phyloP scores from a whole-genome alignment of 805 yeast species.

The Suhomyces emberorum region DNA sequence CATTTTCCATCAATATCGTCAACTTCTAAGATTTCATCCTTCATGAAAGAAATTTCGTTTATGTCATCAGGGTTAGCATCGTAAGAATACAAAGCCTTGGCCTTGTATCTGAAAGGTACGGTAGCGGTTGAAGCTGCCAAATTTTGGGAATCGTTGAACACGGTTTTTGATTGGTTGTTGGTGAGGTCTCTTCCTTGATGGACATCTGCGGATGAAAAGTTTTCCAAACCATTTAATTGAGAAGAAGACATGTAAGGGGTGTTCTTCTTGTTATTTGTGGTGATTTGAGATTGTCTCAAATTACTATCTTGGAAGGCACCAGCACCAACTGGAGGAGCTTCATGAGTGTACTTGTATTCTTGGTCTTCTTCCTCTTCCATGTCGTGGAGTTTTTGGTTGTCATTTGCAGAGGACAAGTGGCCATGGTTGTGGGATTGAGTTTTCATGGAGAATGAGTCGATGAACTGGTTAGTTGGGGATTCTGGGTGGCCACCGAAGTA shows the following conservation, averaged over 20 bases:
- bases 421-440: slow-evolving; percentile 36
- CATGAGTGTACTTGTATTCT: slow-evolving; percentile 20
- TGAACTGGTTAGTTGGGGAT: slow-evolving; percentile 79
- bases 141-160: slow-evolving; percentile 17
- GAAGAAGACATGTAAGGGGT: slow-evolving; percentile 48
- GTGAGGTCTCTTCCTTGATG: slow-evolving; percentile 28
- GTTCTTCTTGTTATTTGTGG: slow-evolving; percentile 24
- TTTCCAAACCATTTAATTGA: slow-evolving; percentile 61
- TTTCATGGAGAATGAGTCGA: slow-evolving; percentile 75
- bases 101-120: slow-evolving; percentile 71
- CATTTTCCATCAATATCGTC: slow-evolving; percentile 93
- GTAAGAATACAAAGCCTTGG: slow-evolving; percentile 82
- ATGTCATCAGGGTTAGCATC: slow-evolving; percentile 90
- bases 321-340: slow-evolving; percentile 13
- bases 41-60: slow-evolving; percentile 84
- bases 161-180: slow-evolving; percentile 20
- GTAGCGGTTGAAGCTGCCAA: slow-evolving; percentile 5
- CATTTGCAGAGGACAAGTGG: slow-evolving; percentile 25
- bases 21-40: slow-evolving; percentile 88
- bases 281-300: slow-evolving; percentile 34
- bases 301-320: slow-evolving; percentile 27
- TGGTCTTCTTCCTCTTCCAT: slow-evolving; percentile 19
- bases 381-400: slow-evolving; percentile 12
- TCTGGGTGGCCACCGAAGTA: slow-evolving; percentile 90
- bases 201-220: slow-evolving; percentile 40